Percentiles rank a stretch among this genome's conserved stretches.
Conservation (phyloP, 1,284 basidiomycete species). For the Sporisorium iseilematis-ciliati region DNA sequence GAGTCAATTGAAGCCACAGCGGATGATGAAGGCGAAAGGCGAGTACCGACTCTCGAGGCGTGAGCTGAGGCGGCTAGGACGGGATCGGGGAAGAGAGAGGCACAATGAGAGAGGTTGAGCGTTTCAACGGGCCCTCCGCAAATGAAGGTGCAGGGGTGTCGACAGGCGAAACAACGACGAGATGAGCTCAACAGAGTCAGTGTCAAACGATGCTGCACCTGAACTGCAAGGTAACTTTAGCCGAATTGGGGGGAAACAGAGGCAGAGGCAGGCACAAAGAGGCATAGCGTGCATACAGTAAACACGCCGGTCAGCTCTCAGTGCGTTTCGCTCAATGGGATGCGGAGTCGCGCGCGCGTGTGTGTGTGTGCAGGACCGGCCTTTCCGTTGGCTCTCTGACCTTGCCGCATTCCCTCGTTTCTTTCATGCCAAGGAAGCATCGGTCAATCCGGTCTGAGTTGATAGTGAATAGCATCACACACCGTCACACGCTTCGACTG, state of each 20-base stretch:
- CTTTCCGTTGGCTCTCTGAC: background rate
- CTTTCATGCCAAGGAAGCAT: background rate
- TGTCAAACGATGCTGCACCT: conserved; percentile 32
- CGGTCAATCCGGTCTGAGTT: conserved; percentile 5
- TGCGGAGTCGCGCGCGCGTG: conserved; percentile 13
- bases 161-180: background rate
- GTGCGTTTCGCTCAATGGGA: background rate
- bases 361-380: background rate
- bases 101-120: background rate
- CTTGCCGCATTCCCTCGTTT: background rate
- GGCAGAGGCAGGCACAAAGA: background rate
- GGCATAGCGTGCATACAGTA: background rate
- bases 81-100: background rate
- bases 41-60: no score
- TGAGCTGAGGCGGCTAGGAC: conserved; percentile 5
- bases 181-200: conserved; percentile 1
- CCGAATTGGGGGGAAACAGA: conserved; percentile 17
- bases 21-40: conserved; percentile 3
- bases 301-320: conserved; percentile 6
- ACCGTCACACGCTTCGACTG: background rate
- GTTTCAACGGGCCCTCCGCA: background rate
- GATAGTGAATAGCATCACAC: background rate
- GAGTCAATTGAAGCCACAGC: background rate
- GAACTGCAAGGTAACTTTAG: conserved; percentile 38
- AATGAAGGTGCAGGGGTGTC: conserved; percentile 4